Evolutionary conservation across 306 rosid genomes (phyloP).

Genomic region (Herpetospermum pedunculosum): DNA sequence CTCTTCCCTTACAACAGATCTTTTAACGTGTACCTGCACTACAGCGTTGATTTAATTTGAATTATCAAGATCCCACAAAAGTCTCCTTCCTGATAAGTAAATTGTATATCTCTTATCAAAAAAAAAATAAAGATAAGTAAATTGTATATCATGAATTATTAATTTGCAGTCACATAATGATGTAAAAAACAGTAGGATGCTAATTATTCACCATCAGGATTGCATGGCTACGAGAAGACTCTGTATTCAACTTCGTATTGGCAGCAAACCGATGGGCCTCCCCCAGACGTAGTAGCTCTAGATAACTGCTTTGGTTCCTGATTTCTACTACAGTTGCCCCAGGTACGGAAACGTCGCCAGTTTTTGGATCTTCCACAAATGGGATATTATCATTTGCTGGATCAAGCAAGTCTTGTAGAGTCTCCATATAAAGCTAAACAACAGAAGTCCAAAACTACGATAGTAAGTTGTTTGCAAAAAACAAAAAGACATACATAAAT

Average conservation of each 20-base stretch:
- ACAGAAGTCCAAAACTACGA: background rate
- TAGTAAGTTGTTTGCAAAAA: conserved; percentile 4
- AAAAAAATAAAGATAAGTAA: no score
- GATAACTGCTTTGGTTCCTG: conserved; percentile 55
- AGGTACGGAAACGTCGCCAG: conserved; percentile 77
- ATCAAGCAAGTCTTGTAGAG: conserved; percentile 83
- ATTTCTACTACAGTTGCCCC: conserved; percentile 83
- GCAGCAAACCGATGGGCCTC: conserved; percentile 88
- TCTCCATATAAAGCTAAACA: conserved; percentile 88
- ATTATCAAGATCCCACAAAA: conserved; percentile 20
- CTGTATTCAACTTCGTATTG: conserved; percentile 87
- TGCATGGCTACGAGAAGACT: conserved; percentile 96
- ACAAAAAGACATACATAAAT: conserved; percentile 5
- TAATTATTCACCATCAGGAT: conserved; percentile 66
- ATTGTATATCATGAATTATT: background rate
- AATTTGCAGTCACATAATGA: conserved; percentile 2
- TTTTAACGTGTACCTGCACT: conserved; percentile 70
- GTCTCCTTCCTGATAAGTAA: conserved; percentile 2
- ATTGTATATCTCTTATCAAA: background rate
- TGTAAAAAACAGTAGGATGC: conserved; percentile 5
- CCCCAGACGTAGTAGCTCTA: conserved; percentile 80
- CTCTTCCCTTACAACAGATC: conserved; percentile 63
- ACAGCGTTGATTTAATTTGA: conserved; percentile 14
- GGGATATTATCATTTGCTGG: conserved; percentile 85
- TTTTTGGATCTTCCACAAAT: conserved; percentile 85